Conservation (phyloP, 495 filamentous ascomycete genomes). For the Cairneyella variabilis region DNA sequence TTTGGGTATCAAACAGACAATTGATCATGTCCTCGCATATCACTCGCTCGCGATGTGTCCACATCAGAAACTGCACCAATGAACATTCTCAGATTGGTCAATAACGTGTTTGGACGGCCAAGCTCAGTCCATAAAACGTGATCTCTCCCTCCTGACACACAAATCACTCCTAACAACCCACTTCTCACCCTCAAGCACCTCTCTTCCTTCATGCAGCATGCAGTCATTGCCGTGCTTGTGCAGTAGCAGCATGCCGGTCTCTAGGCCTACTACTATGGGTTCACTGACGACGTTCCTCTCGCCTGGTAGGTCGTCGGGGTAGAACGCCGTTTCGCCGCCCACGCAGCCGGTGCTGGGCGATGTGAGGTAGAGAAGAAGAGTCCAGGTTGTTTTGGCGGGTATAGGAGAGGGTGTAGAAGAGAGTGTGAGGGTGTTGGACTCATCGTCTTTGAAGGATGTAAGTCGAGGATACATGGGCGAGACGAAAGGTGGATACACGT, state of each 20-base stretch:
- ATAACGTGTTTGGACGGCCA: too few relatives aligned
- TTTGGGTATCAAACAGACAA: too few relatives aligned
- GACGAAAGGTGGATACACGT: too few relatives aligned
- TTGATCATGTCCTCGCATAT: too few relatives aligned
- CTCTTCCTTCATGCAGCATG: slow-evolving; percentile 81
- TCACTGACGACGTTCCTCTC: slow-evolving; percentile 41
- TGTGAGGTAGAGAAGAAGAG: slow-evolving; percentile 82
- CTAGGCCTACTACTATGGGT: slow-evolving; percentile 63
- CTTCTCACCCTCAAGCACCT: slow-evolving; percentile 80
- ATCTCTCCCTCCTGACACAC: slow-evolving; percentile 56
- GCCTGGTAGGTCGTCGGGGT: slow-evolving; percentile 51
- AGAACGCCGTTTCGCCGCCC: slow-evolving; percentile 91
- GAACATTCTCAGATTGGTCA: too few relatives aligned
- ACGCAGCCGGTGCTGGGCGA: slow-evolving; percentile 59
- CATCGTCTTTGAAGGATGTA: slow-evolving; percentile 60
- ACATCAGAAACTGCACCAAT: too few relatives aligned
- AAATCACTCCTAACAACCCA: slow-evolving; percentile 91
- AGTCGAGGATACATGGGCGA: not conserved
- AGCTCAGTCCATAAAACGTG: not conserved
- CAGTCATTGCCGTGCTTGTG: slow-evolving; percentile 89
- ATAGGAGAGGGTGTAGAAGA: slow-evolving; percentile 46
- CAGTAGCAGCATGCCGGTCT: slow-evolving; percentile 78
- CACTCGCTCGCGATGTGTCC: too few relatives aligned
- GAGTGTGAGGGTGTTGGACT: slow-evolving; percentile 65
- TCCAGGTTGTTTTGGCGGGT: slow-evolving; percentile 85